These are phyloP conservation scores for Pseudogymnoascus sp. DNA, from an alignment of 2,329 filamentous ascomycete genomes.

Conservation along the genomic window DNA sequence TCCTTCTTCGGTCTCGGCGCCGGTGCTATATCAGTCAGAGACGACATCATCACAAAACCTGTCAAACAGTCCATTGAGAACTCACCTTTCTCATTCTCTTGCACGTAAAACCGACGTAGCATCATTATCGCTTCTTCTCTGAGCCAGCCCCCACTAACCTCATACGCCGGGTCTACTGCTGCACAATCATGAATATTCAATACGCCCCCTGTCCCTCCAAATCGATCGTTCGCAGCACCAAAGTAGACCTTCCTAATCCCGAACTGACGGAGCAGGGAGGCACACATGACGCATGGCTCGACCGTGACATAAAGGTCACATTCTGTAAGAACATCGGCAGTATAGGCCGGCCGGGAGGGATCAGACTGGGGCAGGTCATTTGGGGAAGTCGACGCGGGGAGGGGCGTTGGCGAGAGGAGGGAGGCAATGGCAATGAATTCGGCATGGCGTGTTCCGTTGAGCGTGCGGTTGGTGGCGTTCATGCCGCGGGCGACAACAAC, in stretches of 20 bases:
- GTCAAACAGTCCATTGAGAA: slow-evolving; percentile 3
- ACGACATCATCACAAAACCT: not conserved
- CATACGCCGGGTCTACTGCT: slow-evolving; percentile 49
- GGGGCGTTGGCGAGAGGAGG: slow-evolving; percentile 48
- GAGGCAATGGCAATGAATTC: slow-evolving; percentile 81
- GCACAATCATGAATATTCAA: slow-evolving; percentile 62
- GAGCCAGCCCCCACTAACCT: slow-evolving; percentile 79
- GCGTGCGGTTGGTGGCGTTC: slow-evolving; percentile 91
- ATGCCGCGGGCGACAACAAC: slow-evolving; percentile 81
- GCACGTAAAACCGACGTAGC: slow-evolving; percentile 89
- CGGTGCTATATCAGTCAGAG: slow-evolving; percentile 21
- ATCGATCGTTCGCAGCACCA: slow-evolving; percentile 92
- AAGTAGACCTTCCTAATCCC: slow-evolving; percentile 87
- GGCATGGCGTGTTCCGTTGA: slow-evolving; percentile 88
- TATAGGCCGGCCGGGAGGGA: slow-evolving; percentile 43
- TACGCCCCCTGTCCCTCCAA: slow-evolving; percentile 92
- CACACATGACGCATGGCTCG: slow-evolving; percentile 98
- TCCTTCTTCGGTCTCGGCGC: slow-evolving; percentile 29
- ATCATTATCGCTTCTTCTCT: slow-evolving; percentile 90
- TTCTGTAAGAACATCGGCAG: slow-evolving; percentile 58
- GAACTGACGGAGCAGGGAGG: slow-evolving; percentile 82
- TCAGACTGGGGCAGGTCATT: slow-evolving; percentile 21
- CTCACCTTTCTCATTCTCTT: slow-evolving; percentile 88
- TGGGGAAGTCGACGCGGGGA: slow-evolving; percentile 35
- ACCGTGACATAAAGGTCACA: slow-evolving; percentile 89